Evolutionary conservation across 2,329 filamentous ascomycete genomes (phyloP).

Genomic region (Colletotrichum cuscutae): DNA sequence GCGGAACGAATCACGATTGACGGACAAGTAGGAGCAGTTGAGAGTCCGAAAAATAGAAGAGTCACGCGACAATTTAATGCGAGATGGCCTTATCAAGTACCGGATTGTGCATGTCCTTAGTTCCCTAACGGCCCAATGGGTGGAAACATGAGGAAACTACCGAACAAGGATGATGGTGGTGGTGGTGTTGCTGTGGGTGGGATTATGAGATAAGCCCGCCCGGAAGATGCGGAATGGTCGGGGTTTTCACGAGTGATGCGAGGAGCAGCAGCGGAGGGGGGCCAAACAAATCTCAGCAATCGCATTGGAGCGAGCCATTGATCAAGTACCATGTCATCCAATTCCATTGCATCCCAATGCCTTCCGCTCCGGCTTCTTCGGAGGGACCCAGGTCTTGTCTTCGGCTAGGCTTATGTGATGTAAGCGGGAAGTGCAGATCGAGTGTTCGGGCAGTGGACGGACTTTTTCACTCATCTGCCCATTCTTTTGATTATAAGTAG

Average conservation of each 20-base stretch:
- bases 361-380: conserved; percentile 35
- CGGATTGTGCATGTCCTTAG: background rate
- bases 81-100: conserved; percentile 5
- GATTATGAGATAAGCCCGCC: conserved; percentile 6
- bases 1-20: conserved; percentile 31
- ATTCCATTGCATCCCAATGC: conserved; percentile 1
- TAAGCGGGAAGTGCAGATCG: conserved; percentile 19
- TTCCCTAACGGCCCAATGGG: background rate
- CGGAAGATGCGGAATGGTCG: conserved; percentile 31
- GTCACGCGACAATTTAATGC: conserved; percentile 31
- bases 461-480: background rate
- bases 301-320: conserved; percentile 3
- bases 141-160: conserved; percentile 10
- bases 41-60: conserved; percentile 23
- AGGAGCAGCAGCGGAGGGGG: background rate
- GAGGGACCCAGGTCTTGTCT: conserved; percentile 9
- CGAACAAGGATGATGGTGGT: conserved; percentile 14
- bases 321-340: conserved; percentile 1
- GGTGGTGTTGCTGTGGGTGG: background rate
- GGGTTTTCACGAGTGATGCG: background rate
- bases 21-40: conserved; percentile 11
- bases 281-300: conserved; percentile 5
- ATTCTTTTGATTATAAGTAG: conserved; percentile 21
- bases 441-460: background rate
- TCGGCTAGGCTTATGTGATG: background rate